Base-by-base conservation (phyloP, 2,329 filamentous ascomycete species). In the Verticillium nubilum region DNA sequence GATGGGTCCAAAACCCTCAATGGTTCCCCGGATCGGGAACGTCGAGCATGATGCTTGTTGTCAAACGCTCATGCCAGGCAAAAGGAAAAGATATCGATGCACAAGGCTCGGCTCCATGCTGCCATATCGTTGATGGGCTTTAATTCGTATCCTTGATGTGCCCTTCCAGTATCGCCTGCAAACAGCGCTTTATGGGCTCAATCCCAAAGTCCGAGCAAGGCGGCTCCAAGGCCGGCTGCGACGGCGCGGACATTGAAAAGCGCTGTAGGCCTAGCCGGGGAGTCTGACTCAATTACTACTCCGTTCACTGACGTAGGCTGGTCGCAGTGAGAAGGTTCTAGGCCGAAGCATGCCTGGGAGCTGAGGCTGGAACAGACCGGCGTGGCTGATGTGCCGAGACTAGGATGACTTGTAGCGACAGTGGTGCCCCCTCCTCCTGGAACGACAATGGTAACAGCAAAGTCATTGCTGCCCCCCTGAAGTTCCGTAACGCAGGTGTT, bases 311-410 rank as follows among this genome's bases (percentile, higher is more conserved):
- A 61, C 4, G 61, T 65, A 3, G 59, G 59, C 37, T 61, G 59
- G 6, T 64, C 63, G 67, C 81, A 84, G 58, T 76, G 69, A 13
- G 72, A 72, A 25, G 69, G 69, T 47, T 76, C 71, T 7, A 83
- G 65, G 42, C 73, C 72, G 25, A 76, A 74, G 65, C 84, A 86
- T 25, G 81, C 84, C 58, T 73, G 71, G 3, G 75, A 78, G 60
- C 81, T 84, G 61, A 86, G 68, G 61, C 81, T 85, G 37, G 76
- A 78, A 71, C 84, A 87, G 53, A 87, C 76, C 23, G 78, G 77
- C 1, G 78, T 81, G 12, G 83, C 84, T 5, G 77, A 74, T 4
- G 74, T 62, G 3, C 75, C 78, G 9, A 82, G 65, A 29, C 73
- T 76, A 26, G 67, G 69, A 3, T 67, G 76, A 5, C 67, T 66